A percentile compares a stretch with the other conserved stretches of the same genome.
phyloP scores from a whole-genome alignment of 73 alveolate species.

The Symbiodinium pilosum region DNA sequence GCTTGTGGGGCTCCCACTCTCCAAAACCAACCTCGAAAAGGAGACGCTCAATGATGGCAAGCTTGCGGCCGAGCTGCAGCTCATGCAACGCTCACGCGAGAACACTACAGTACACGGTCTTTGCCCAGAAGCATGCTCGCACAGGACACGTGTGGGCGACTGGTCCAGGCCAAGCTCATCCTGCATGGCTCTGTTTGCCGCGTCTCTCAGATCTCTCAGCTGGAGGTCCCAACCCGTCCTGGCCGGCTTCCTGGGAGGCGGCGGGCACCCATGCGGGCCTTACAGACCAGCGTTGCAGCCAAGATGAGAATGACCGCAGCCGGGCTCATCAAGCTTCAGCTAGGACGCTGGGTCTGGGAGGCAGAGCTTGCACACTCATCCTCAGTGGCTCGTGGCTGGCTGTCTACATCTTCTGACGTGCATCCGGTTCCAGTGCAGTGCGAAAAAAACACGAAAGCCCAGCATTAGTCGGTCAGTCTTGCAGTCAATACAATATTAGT shows the following conservation, averaged over 20 bases:
- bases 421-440: neutral
- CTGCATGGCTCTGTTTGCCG: neutral
- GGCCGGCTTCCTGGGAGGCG: neutral
- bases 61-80: constrained; percentile 5
- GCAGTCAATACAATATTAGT: neutral
- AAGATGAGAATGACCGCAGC: neutral
- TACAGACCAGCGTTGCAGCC: neutral
- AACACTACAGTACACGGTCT: neutral
- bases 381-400: neutral
- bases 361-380: neutral
- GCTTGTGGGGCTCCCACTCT: neutral
- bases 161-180: neutral
- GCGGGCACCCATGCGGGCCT: neutral
- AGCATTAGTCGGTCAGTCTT: no score
- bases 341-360: constrained; percentile 2
- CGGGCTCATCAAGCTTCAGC: constrained; percentile 2
- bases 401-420: neutral
- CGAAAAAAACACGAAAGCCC: no score
- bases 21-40: neutral
- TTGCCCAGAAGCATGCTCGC: neutral
- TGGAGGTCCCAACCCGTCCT: neutral
- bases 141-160: neutral
- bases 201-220: neutral
- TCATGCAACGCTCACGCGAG: neutral
- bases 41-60: neutral